Base-by-base conservation (phyloP, 2,329 filamentous ascomycete species). In the Erysiphe pulchra region DNA sequence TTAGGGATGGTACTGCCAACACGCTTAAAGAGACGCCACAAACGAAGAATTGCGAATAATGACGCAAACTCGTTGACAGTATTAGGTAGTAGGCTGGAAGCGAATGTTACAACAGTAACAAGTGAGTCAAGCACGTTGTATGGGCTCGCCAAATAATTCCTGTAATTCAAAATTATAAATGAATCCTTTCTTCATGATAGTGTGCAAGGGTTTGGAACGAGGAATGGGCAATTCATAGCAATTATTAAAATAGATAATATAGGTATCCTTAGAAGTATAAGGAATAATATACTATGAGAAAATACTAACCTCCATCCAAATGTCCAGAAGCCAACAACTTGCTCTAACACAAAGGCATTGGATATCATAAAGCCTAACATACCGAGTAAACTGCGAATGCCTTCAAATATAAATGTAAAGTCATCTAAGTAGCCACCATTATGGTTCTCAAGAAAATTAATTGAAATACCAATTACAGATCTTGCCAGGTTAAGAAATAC, bases 1-100 rank as follows among this genome's bases (percentile, higher is more conserved):
- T 44, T 31, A 14, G 20, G 14, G 6, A 34, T 11, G 7, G 17
- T 24, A 10, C 30, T 24, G 12, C 42, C 74, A 7, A 78, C 70
- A 45, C 80, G 77, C 62, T 80, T 79, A 56, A 79, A 71, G 40
- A 81, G 67, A 14, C 77, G 67, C 71, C 75, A 80, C 3, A 81
- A 62, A 45, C 77, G 71, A 40, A 81, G 61, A 4, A 79, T 65
- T 28, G 81, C 66, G 43, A 81, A 67, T n/a, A 81, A 62, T 0
- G 73, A 77, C 1, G 69, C 73, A 42, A 77, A 71, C 54, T 79
- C 71, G 57, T 76, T 71, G 6, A 72, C 59, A 1, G 71, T 59
- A 34, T 68, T 67, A 14, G 75, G 64, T 2, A 73, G 57, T 18
- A 80, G 60, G 52, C 80, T 75, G 46, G 80, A 63, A 30, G 70